Conservation (phyloP, 2,329 filamentous ascomycete genomes). For the Pseudogymnoascus sp. region DNA sequence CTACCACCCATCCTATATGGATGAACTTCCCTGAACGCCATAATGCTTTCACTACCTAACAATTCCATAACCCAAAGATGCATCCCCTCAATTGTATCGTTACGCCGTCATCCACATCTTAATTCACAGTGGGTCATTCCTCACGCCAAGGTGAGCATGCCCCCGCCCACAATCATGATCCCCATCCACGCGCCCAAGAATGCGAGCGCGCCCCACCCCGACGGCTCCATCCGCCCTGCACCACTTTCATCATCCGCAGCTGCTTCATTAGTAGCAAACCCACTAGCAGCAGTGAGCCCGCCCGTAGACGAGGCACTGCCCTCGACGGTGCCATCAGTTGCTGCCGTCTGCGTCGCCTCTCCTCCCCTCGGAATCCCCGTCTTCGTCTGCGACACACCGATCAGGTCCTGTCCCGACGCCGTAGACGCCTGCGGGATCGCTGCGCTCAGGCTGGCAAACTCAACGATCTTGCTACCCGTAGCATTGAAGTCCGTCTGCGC, state of each 20-base stretch:
- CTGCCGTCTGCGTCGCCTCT: background rate
- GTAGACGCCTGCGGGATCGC: background rate
- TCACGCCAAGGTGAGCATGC: constrained; percentile 24
- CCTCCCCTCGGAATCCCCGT: constrained; percentile 8
- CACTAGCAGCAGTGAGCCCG: background rate
- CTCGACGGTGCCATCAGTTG: background rate
- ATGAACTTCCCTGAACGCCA: background rate
- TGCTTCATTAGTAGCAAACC: background rate
- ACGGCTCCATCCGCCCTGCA: background rate
- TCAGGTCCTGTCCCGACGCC: constrained; percentile 8
- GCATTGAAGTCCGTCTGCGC: constrained; percentile 40
- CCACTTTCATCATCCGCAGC: background rate
- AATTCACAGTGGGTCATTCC: constrained; percentile 7
- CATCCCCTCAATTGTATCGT: background rate
- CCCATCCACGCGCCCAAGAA: constrained; percentile 26
- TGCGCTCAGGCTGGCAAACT: constrained; percentile 14
- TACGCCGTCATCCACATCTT: constrained; percentile 13
- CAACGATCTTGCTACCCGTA: constrained; percentile 25
- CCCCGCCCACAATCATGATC: constrained; percentile 29
- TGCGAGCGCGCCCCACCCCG: background rate
- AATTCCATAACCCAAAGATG: background rate
- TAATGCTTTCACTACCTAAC: background rate
- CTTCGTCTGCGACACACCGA: constrained; percentile 7
- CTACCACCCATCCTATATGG: background rate
- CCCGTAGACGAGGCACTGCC: background rate